These are phyloP conservation scores for Dendrostoma leiphaemia DNA, from an alignment of 2,329 filamentous ascomycete genomes.

Conservation along the genomic window DNA sequence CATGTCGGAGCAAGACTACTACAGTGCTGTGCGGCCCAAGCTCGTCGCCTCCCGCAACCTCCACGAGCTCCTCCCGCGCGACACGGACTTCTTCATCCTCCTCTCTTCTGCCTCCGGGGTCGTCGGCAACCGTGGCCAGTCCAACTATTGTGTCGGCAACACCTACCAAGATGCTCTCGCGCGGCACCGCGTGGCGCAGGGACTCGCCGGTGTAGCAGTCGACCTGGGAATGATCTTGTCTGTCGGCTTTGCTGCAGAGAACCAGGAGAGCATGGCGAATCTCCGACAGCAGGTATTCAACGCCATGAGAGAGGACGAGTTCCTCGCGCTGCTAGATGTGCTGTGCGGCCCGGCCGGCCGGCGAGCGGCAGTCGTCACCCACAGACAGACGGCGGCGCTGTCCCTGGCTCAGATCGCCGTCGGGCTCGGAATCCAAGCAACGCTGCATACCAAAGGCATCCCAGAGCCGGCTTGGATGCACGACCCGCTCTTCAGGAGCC, in stretches of 20 bases:
- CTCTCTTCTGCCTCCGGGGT: slow-evolving; percentile 24
- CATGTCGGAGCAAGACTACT: slow-evolving; percentile 20
- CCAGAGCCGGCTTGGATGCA: slow-evolving; percentile 21
- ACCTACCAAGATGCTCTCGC: slow-evolving; percentile 25
- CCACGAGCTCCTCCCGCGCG: neutral
- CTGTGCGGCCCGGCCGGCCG: slow-evolving; percentile 19
- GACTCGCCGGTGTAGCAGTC: slow-evolving; percentile 22
- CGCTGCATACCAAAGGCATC: slow-evolving; percentile 23
- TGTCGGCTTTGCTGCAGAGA: slow-evolving; percentile 22
- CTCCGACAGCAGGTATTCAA: slow-evolving; percentile 17
- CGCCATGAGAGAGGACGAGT: slow-evolving; percentile 17
- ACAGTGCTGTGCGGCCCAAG: slow-evolving; percentile 14
- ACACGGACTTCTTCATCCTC: slow-evolving; percentile 22
- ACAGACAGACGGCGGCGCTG: no score
- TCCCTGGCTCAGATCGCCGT: slow-evolving; percentile 21
- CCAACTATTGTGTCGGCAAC: slow-evolving; percentile 25
- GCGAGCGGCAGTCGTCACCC: neutral
- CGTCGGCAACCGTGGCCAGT: slow-evolving; percentile 22
- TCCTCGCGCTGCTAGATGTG: slow-evolving; percentile 23
- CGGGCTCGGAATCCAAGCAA: slow-evolving; percentile 24
- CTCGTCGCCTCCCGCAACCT: slow-evolving; percentile 10
- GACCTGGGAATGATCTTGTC: slow-evolving; percentile 20
- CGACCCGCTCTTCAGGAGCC: slow-evolving; percentile 26
- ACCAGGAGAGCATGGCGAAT: slow-evolving; percentile 23
- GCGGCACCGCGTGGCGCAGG: slow-evolving; percentile 20